These are phyloP conservation scores for Tricholoma flavovirens DNA, from an alignment of 768 basidiomycete genomes.

Conservation along the genomic window DNA sequence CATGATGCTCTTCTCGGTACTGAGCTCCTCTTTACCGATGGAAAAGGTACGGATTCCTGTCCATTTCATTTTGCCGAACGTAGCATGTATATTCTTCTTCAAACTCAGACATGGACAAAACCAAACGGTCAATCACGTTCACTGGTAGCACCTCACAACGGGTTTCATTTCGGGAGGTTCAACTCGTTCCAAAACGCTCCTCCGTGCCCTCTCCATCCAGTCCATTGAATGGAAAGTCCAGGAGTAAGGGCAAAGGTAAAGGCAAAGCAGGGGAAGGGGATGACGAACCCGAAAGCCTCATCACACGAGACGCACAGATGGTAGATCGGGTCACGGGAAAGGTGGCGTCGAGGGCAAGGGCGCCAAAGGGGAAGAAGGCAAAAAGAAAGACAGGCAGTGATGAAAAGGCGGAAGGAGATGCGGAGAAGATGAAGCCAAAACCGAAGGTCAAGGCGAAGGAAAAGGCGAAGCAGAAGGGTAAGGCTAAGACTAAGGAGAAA, in stretches of 20 bases:
- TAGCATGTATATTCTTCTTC: not conserved
- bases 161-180: constrained; percentile 69
- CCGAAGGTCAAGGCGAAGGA: constrained; percentile 7
- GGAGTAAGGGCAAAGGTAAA: constrained; percentile 9
- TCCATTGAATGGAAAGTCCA: not conserved
- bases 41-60: constrained; percentile 39
- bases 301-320: constrained; percentile 5
- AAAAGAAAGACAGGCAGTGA: not conserved
- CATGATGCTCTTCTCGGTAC: constrained; percentile 68
- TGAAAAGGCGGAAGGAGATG: not conserved
- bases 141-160: constrained; percentile 62
- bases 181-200: constrained; percentile 39
- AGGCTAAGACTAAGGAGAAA: not conserved
- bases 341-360: constrained; percentile 10
- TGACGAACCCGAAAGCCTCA: constrained; percentile 6
- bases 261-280: constrained; percentile 5
- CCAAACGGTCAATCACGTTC: constrained; percentile 47
- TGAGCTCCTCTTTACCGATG: constrained; percentile 70
- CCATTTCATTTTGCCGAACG: too few species aligned
- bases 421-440: constrained; percentile 1
- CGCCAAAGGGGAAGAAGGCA: not conserved
- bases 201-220: not conserved
- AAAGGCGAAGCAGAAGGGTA: constrained; percentile 2
- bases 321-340: constrained; percentile 27
- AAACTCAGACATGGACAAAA: constrained; percentile 39